Conservation (phyloP, 371 early-diverging fungal species). For the Mortierella sp. region DNA sequence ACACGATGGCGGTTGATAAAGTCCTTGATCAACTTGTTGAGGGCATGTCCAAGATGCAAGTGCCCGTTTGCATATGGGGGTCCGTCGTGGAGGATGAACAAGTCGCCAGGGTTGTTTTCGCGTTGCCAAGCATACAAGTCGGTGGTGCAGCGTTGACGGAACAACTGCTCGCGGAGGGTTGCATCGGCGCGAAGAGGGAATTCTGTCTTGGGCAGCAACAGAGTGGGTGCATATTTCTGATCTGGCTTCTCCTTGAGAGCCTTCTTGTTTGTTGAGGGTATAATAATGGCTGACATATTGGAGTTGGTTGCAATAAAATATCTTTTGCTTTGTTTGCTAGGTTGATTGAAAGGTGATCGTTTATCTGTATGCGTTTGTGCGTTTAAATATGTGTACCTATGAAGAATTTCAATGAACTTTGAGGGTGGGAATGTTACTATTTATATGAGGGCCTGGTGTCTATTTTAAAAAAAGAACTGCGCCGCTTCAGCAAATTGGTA, state of each 20-base stretch:
- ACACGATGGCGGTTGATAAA: slow-evolving; percentile 90
- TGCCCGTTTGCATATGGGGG: slow-evolving; percentile 98
- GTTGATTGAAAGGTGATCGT: not conserved
- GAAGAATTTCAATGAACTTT: no score
- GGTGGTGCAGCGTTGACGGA: slow-evolving; percentile 74
- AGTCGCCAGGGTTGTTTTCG: slow-evolving; percentile 71
- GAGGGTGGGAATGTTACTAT: no score
- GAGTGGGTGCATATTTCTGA: slow-evolving; percentile 67
- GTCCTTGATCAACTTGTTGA: slow-evolving; percentile 96
- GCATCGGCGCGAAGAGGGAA: slow-evolving; percentile 84
- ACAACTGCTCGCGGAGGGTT: slow-evolving; percentile 68
- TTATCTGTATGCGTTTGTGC: no score
- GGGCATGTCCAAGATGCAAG: slow-evolving; percentile 93
- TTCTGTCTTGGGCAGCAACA: slow-evolving; percentile 78
- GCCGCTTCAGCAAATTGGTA: no score
- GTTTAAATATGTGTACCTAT: no score
- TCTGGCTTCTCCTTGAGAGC: slow-evolving; percentile 43
- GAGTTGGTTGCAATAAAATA: not conserved
- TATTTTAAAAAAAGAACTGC: not conserved
- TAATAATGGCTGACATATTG: slow-evolving; percentile 14
- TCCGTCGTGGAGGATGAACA: slow-evolving; percentile 94
- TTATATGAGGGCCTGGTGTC: not conserved
- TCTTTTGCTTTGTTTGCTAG: not conserved
- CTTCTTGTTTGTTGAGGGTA: slow-evolving; percentile 22
- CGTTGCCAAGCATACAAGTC: slow-evolving; percentile 81